A percentile compares a stretch with the other conserved stretches of the same genome.
Evolutionary conservation across 768 basidiomycete species (phyloP).

Genomic region (Leucosporidium scottii): DNA sequence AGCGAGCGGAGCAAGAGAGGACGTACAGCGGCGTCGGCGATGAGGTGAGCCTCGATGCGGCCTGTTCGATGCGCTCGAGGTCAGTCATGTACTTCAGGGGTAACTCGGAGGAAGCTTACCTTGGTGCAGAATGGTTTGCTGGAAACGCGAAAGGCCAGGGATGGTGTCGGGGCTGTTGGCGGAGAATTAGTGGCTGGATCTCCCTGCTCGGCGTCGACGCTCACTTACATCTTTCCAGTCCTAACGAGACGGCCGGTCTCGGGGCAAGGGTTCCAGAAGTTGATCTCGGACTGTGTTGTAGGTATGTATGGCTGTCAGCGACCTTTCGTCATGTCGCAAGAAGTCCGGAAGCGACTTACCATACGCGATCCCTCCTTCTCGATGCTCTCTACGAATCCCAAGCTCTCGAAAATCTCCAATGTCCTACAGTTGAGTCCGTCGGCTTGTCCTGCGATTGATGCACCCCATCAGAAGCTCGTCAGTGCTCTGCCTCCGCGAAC

Average conservation of each 20-base stretch:
- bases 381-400: constrained; percentile 35
- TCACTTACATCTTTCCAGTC: constrained; percentile 23
- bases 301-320: too few relatives aligned
- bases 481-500: background rate
- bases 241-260: constrained; percentile 25
- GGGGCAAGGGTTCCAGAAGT: constrained; percentile 34
- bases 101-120: background rate
- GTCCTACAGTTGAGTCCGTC: constrained; percentile 37
- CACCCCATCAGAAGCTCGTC: background rate
- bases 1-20: background rate
- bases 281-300: constrained; percentile 22
- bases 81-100: background rate
- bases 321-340: too few relatives aligned
- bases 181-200: background rate
- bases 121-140: constrained; percentile 31
- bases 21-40: constrained; percentile 21
- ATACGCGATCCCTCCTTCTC: constrained; percentile 32
- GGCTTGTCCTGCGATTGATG: constrained; percentile 33
- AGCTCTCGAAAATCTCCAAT: constrained; percentile 35
- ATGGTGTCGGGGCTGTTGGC: constrained; percentile 25
- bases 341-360: constrained; percentile 9
- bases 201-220: background rate
- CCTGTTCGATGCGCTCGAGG: background rate
- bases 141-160: constrained; percentile 31
- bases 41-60: constrained; percentile 26